Percentiles rank a stretch among this genome's conserved stretches.
Evolutionary conservation across 768 basidiomycete genomes (phyloP).

Genomic region (Leucosporidium yakuticum): DNA sequence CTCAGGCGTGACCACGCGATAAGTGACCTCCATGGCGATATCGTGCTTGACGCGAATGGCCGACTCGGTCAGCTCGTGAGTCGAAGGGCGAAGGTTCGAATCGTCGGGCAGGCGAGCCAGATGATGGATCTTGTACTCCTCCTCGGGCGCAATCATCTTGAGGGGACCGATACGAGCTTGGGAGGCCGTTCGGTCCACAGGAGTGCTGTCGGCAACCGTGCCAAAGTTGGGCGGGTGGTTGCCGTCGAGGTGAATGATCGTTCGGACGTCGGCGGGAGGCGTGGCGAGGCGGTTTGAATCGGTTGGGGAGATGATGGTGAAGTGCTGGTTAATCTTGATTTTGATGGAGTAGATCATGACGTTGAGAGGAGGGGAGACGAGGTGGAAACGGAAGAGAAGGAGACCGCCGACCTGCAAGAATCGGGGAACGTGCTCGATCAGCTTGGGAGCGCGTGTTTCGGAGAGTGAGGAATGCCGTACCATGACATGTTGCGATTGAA

Average conservation of each 20-base stretch:
- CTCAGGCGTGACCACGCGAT: neutral
- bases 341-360: conserved; percentile 32
- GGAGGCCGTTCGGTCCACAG: neutral
- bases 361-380: conserved; percentile 26
- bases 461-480: neutral
- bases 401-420: conserved; percentile 25
- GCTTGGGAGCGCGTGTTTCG: too few relatives aligned
- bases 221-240: conserved; percentile 27
- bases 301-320: conserved; percentile 20
- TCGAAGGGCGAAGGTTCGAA: conserved; percentile 31
- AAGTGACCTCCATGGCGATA: conserved; percentile 1
- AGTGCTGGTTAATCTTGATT: conserved; percentile 32
- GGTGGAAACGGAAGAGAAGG: conserved; percentile 31
- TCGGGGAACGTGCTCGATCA: neutral
- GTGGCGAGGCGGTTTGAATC: conserved; percentile 7
- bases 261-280: conserved; percentile 13
- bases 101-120: conserved; percentile 34
- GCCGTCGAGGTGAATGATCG: conserved; percentile 30
- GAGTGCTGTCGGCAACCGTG: conserved; percentile 13
- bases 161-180: conserved; percentile 21
- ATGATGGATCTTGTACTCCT: conserved; percentile 26
- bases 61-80: conserved; percentile 22
- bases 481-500: conserved; percentile 30
- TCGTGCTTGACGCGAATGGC: conserved; percentile 26
- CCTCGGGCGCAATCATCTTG: conserved; percentile 15